Evolutionary conservation across 2,329 filamentous ascomycete genomes (phyloP).

Genomic region (Ophiostoma tasmaniense): DNA sequence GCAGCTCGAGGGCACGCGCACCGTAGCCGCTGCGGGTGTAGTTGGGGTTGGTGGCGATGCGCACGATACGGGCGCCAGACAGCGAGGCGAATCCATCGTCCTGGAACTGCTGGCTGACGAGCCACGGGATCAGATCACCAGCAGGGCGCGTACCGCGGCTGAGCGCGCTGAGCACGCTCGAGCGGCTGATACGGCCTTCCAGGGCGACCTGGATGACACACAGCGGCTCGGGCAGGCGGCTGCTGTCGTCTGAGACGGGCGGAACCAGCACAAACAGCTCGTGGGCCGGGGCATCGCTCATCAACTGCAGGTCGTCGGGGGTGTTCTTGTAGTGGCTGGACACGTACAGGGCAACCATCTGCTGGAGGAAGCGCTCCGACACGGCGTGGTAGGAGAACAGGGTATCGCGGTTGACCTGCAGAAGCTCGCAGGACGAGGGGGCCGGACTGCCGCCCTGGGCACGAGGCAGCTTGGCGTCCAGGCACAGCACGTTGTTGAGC

Average conservation of each 20-base stretch:
- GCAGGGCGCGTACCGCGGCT: conserved; percentile 81
- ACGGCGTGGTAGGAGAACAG: conserved; percentile 97
- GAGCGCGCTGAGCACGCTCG: conserved; percentile 83
- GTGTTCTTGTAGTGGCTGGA: conserved; percentile 98
- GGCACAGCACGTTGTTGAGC: conserved; percentile 87
- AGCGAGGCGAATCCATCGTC: conserved; percentile 92
- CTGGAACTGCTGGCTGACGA: conserved; percentile 96
- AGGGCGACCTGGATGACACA: conserved; percentile 91
- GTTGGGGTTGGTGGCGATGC: conserved; percentile 94
- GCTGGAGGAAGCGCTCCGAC: conserved; percentile 92
- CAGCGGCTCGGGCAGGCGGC: conserved; percentile 79
- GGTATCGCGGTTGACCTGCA: conserved; percentile 92
- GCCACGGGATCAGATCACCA: conserved; percentile 93
- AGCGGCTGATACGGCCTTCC: conserved; percentile 87
- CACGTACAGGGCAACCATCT: conserved; percentile 97
- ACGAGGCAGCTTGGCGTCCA: conserved; percentile 79
- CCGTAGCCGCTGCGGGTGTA: conserved; percentile 92
- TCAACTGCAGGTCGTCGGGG: conserved; percentile 93
- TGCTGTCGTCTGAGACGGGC: conserved; percentile 67
- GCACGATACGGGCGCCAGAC: conserved; percentile 83
- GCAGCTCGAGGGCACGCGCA: conserved; percentile 74
- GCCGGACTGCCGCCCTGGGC: conserved; percentile 76
- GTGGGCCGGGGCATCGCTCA: conserved; percentile 95
- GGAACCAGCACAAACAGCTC: conserved; percentile 91
- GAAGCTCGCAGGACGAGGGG: conserved; percentile 80